Conservation (phyloP, 768 basidiomycete genomes). For the Trametes punicea region DNA sequence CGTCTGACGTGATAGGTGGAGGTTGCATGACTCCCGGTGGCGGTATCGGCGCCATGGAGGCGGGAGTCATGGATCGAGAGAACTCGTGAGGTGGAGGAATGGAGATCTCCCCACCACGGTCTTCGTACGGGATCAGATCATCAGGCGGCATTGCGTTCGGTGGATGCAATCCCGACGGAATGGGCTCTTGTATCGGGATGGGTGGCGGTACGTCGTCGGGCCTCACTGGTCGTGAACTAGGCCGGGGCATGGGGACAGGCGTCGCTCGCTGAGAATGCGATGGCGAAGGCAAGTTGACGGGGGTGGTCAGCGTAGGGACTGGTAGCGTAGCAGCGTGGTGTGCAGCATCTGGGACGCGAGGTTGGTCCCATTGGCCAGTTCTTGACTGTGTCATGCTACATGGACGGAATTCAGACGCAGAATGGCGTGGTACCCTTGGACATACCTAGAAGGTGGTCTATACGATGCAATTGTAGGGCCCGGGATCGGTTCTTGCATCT, state of each 20-base stretch:
- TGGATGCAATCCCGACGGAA: conserved; percentile 40
- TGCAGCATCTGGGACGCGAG: conserved; percentile 20
- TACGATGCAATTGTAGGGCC: neutral
- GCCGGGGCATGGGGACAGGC: conserved; percentile 37
- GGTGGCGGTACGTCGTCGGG: conserved; percentile 5
- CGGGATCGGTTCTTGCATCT: neutral
- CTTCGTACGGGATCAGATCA: conserved; percentile 52
- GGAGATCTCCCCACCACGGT: conserved; percentile 42
- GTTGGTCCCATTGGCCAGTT: neutral
- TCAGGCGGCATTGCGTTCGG: conserved; percentile 50
- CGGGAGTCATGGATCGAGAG: conserved; percentile 21
- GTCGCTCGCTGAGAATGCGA: conserved; percentile 27
- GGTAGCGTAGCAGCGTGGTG: conserved; percentile 21
- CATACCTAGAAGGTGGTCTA: conserved; percentile 18
- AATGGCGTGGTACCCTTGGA: neutral
- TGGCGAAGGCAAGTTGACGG: conserved; percentile 21
- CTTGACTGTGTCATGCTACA: conserved; percentile 6
- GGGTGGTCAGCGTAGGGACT: conserved; percentile 24
- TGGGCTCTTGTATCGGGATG: conserved; percentile 35
- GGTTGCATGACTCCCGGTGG: conserved; percentile 1
- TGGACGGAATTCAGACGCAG: neutral
- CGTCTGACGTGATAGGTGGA: neutral
- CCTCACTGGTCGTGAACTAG: conserved; percentile 1
- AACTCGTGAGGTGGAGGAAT: conserved; percentile 65
- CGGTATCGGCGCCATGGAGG: conserved; percentile 3